Conservation (phyloP, 2,329 filamentous ascomycete genomes). For the Arthrocladium fulminans region DNA sequence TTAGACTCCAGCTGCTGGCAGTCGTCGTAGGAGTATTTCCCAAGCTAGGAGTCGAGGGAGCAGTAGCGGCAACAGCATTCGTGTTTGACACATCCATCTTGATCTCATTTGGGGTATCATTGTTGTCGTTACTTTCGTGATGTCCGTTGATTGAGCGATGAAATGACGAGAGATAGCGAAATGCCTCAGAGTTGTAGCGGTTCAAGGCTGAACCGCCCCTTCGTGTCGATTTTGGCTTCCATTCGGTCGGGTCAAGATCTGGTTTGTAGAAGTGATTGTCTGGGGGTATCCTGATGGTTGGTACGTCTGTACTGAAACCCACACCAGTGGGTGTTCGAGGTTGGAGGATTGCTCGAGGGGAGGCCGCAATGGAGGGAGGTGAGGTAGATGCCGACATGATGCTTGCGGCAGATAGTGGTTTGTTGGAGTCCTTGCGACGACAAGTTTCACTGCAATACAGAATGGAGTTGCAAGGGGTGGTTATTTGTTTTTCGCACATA, state of each 20-base stretch:
- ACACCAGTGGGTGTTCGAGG: slow-evolving; percentile 30
- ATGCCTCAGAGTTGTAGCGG: slow-evolving; percentile 33
- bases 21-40: slow-evolving; percentile 31
- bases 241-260: slow-evolving; percentile 43
- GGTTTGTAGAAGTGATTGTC: slow-evolving; percentile 31
- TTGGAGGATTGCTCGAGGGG: slow-evolving; percentile 30
- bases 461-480: slow-evolving; percentile 50
- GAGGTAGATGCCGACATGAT: slow-evolving; percentile 25
- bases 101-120: slow-evolving; percentile 1
- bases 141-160: slow-evolving; percentile 24
- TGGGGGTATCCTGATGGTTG: slow-evolving; percentile 32
- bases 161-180: slow-evolving; percentile 37
- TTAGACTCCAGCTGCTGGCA: slow-evolving; percentile 32
- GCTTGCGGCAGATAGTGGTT: slow-evolving; percentile 34
- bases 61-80: slow-evolving; percentile 8
- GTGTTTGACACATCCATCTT: slow-evolving; percentile 2
- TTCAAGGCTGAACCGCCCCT: slow-evolving; percentile 23
- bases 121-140: not conserved
- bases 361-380: slow-evolving; percentile 28
- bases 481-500: slow-evolving; percentile 58
- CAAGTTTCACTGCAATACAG: slow-evolving; percentile 57
- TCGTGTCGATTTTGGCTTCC: slow-evolving; percentile 34
- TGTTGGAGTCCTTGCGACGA: slow-evolving; percentile 38
- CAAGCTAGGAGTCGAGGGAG: slow-evolving; percentile 25
- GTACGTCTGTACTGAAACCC: slow-evolving; percentile 20